A percentile compares a stretch with the other conserved stretches of the same genome.
phyloP scores from a whole-genome alignment of 371 early-diverging fungal genomes.

The Apophysomyces variabilis region DNA sequence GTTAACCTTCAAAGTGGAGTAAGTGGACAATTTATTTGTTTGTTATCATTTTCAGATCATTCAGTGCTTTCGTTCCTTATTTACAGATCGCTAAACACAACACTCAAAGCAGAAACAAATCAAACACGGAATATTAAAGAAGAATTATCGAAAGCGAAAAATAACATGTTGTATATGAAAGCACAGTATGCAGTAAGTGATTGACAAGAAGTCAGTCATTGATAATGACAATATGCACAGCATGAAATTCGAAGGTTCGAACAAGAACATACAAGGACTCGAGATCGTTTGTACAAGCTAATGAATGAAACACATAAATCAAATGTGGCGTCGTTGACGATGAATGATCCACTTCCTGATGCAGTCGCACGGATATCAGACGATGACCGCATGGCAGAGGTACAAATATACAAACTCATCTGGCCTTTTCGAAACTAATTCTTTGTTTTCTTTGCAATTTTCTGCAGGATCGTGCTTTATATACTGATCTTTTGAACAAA shows the following conservation, averaged over 20 bases:
- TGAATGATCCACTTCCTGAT: constrained; percentile 29
- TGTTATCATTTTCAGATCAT: neutral
- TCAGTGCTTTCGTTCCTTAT: neutral
- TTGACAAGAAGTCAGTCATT: neutral
- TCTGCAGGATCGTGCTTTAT: constrained; percentile 29
- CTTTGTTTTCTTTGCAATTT: neutral
- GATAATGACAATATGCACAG: constrained; percentile 20
- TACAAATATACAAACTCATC: constrained; percentile 8
- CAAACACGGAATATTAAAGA: constrained; percentile 34
- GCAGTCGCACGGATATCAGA: constrained; percentile 9
- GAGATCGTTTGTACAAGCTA: constrained; percentile 42
- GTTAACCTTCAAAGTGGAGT: constrained; percentile 20
- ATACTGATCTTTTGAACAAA: constrained; percentile 31
- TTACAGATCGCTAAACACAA: constrained; percentile 24
- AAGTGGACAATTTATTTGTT: constrained; percentile 1
- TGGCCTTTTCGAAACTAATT: constrained; percentile 2
- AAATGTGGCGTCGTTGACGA: constrained; percentile 28
- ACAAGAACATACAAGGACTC: constrained; percentile 41
- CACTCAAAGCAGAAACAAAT: constrained; percentile 22
- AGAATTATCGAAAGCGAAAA: constrained; percentile 44
- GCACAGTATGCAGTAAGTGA: constrained; percentile 50
- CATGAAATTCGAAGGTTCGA: constrained; percentile 49
- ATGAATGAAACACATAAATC: constrained; percentile 40
- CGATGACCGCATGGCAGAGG: constrained; percentile 17
- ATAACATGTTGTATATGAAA: constrained; percentile 50